Evolutionary conservation across 2,329 filamentous ascomycete genomes (phyloP).

Genomic region (Pseudogymnoascus sp.): DNA sequence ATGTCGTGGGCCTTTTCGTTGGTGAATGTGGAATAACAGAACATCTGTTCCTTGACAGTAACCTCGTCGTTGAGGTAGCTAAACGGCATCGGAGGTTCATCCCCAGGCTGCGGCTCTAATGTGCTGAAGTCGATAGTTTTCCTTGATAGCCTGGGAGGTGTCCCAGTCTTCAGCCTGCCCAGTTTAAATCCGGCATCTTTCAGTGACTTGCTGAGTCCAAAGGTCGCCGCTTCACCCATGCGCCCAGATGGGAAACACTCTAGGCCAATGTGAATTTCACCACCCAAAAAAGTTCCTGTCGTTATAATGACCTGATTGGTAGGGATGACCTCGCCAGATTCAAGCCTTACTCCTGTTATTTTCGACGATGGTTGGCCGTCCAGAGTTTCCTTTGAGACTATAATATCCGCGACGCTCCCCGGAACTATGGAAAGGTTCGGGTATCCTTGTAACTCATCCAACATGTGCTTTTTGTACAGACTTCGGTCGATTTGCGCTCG

Average conservation of each 20-base stretch:
- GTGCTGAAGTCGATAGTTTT: conserved; percentile 71
- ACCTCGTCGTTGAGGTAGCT: conserved; percentile 80
- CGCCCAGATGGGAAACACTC: conserved; percentile 78
- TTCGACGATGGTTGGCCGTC: conserved; percentile 51
- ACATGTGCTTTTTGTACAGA: conserved; percentile 87
- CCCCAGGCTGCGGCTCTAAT: conserved; percentile 68
- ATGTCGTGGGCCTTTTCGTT: conserved; percentile 76
- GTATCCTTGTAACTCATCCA: conserved; percentile 71
- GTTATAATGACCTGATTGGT: conserved; percentile 85
- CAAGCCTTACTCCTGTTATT: conserved; percentile 77
- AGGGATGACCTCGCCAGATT: conserved; percentile 75
- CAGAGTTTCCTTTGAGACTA: conserved; percentile 51
- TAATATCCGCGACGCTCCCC: conserved; percentile 87
- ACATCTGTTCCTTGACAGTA: conserved; percentile 69
- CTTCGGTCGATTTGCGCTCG: conserved; percentile 89
- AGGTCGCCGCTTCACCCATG: conserved; percentile 89
- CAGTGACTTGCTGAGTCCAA: conserved; percentile 84
- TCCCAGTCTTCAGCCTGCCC: conserved; percentile 90
- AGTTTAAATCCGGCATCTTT: conserved; percentile 81
- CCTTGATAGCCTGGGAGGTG: conserved; percentile 76
- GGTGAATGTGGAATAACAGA: conserved; percentile 82
- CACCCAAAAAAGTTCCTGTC: conserved; percentile 89
- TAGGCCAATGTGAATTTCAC: conserved; percentile 92
- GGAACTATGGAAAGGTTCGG: conserved; percentile 72
- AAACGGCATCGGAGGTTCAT: conserved; percentile 81